A percentile compares a stretch with the other conserved stretches of the same genome.
Conservation (phyloP, 345 rosid genomes). For the Brassica rapa region DNA sequence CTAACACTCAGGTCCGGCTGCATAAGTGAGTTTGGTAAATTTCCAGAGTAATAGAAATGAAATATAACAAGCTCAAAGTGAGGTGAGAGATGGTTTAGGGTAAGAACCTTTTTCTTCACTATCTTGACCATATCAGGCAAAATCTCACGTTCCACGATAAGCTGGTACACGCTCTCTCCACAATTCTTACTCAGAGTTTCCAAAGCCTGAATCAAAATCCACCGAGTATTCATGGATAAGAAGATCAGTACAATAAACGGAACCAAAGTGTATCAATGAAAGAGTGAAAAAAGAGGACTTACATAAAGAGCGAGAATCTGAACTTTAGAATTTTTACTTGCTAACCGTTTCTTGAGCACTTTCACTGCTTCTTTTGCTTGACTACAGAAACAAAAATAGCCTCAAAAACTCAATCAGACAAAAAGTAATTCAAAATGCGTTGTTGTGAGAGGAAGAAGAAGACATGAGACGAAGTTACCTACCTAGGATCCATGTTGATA, state of each 20-base stretch:
- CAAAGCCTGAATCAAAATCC: slow-evolving; percentile 56
- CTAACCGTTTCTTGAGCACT: slow-evolving; percentile 86
- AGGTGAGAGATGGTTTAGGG: slow-evolving; percentile 14
- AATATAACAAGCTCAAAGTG: not conserved
- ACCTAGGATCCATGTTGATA: slow-evolving; percentile 87
- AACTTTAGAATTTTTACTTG: slow-evolving; percentile 83
- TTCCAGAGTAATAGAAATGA: not conserved
- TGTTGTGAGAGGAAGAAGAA: not conserved
- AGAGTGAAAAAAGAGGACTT: slow-evolving; percentile 33
- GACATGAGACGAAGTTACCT: slow-evolving; percentile 50
- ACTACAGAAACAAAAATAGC: slow-evolving; percentile 47
- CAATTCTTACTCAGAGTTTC: slow-evolving; percentile 97
- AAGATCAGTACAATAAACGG: slow-evolving; percentile 2
- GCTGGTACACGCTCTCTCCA: slow-evolving; percentile 82
- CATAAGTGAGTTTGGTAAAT: slow-evolving; percentile 30
- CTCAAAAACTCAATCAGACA: not conserved
- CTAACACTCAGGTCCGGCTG: slow-evolving; percentile 94
- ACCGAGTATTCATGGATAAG: slow-evolving; percentile 1
- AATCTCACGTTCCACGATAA: slow-evolving; percentile 86
- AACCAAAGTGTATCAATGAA: not conserved
- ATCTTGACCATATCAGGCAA: slow-evolving; percentile 95
- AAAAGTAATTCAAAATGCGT: not conserved
- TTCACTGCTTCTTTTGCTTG: slow-evolving; percentile 89
- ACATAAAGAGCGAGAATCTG: slow-evolving; percentile 89
- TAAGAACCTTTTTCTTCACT: slow-evolving; percentile 89